These are phyloP conservation scores for Polytrichum formosum DNA, from an alignment of 225 moss, liverwort and hornwort species.

Conservation along the genomic window DNA sequence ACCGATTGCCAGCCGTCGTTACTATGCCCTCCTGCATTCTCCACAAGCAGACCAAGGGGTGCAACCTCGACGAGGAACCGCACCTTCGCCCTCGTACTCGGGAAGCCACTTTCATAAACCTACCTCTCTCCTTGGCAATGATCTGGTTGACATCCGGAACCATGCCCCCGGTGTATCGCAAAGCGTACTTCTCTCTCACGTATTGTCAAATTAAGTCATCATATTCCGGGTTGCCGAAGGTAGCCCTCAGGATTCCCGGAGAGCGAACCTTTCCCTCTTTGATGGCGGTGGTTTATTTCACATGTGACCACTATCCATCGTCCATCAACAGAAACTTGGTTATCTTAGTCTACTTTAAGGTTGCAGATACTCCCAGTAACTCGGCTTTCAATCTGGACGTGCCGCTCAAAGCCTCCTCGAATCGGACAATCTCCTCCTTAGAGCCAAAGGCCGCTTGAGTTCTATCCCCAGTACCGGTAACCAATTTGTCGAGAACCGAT, in stretches of 20 bases:
- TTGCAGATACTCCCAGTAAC: too few relatives aligned
- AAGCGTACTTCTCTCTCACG: slow-evolving; percentile 61
- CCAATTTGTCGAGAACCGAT: slow-evolving; percentile 46
- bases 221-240: slow-evolving; percentile 60
- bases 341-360: too few relatives aligned
- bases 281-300: slow-evolving; percentile 52
- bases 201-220: slow-evolving; percentile 31
- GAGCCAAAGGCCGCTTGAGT: slow-evolving; percentile 66
- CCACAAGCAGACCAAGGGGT: slow-evolving; percentile 50
- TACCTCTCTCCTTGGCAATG: slow-evolving; percentile 60
- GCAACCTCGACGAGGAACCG: slow-evolving; percentile 58
- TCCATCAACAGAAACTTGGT: slow-evolving; percentile 47
- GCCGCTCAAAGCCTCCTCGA: slow-evolving; percentile 54
- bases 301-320: slow-evolving; percentile 60
- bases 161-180: slow-evolving; percentile 68
- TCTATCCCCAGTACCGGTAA: slow-evolving; percentile 50
- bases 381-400: slow-evolving; percentile 38
- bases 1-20: slow-evolving; percentile 52
- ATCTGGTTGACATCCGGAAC: slow-evolving; percentile 72
- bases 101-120: slow-evolving; percentile 60
- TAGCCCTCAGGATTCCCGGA: slow-evolving; percentile 57
- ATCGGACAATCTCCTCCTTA: slow-evolving; percentile 62
- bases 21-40: slow-evolving; percentile 60
- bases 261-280: slow-evolving; percentile 60
- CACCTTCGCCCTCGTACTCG: slow-evolving; percentile 50